Conservation (phyloP, 441 rosid species). For the Cnidoscolus chayamansa region DNA sequence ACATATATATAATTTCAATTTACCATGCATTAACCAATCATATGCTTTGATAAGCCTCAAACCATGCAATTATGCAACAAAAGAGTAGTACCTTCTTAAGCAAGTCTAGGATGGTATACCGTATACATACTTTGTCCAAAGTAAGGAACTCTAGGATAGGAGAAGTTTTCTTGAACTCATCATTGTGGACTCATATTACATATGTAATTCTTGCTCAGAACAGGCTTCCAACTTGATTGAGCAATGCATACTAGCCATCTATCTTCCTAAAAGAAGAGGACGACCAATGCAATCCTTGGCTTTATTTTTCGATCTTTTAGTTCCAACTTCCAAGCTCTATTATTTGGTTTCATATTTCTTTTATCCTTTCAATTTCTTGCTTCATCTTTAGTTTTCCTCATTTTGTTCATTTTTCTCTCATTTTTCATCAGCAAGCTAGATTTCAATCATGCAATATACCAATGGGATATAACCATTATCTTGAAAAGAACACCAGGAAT, state of each 20-base stretch:
- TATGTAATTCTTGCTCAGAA: background rate
- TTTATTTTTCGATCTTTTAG: background rate
- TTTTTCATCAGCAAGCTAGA: background rate
- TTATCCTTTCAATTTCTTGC: background rate
- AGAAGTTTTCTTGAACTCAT: background rate
- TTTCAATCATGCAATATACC: background rate
- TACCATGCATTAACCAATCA: background rate
- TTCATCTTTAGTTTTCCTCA: background rate
- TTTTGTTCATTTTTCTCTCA: background rate
- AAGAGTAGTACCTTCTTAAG: background rate
- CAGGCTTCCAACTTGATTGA: background rate
- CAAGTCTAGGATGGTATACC: no score
- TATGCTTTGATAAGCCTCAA: background rate
- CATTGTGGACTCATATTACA: background rate
- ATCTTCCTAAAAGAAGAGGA: no score
- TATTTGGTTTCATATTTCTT: background rate
- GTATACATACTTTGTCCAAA: no score
- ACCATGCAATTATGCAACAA: background rate
- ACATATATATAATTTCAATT: background rate
- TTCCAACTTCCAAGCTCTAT: background rate
- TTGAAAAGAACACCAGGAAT: background rate
- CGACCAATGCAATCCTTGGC: no score
- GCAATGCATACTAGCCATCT: no score
- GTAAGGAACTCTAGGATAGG: background rate
- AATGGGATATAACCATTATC: background rate